Evolutionary conservation across 345 rosid species (phyloP), one percentile per base, ranked within the genome.

Genomic region (Brassica nigra): DNA sequence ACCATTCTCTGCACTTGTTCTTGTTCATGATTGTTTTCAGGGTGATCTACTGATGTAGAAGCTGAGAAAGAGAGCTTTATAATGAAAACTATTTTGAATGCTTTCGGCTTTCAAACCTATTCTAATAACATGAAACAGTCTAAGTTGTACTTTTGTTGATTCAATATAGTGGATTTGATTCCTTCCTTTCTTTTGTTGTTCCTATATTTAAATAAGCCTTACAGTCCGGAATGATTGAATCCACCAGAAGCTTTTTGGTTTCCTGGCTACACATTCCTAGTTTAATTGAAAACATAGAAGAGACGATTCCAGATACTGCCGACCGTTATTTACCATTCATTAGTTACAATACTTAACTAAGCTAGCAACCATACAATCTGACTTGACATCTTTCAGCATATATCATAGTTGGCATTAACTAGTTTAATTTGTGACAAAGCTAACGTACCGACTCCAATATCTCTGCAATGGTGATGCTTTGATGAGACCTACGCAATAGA

Each of bases 11-110:
- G 4, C 11, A 1, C 44, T 37, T 37, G 44, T 37, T 37, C 6
- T 16, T 70, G 42, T 70, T 52, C 20, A 6, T 63, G 57, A 6
- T 29, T 71, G 23, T 65, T 66, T 65, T 73, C 78, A 79, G 82
- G 82, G 69, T 79, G 69, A 79, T 73, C 23, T 66, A 66, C 54
- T 29, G 4, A 62, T 5, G 77, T 57, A 4, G 73, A 73, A 67
- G 74, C 68, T 39, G 68, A 66, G 68, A 2, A 58, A 39, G 29
- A 33, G 2, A 66, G 14, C 9, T 3, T 66, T n/a, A n/a, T 57
- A 30, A 20, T 31, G 63, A 64, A 55, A 65, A 71, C 76, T 78
- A 71, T 12, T 27, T 65, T 1, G 9, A 73, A 54, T 66, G 77
- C 62, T 37, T 42, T 73, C 39, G 2, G 78, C 62, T 42, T 67